phyloP scores from a whole-genome alignment of 352 stramenopile genomes.

The Pythium rhizo-oryzae region DNA sequence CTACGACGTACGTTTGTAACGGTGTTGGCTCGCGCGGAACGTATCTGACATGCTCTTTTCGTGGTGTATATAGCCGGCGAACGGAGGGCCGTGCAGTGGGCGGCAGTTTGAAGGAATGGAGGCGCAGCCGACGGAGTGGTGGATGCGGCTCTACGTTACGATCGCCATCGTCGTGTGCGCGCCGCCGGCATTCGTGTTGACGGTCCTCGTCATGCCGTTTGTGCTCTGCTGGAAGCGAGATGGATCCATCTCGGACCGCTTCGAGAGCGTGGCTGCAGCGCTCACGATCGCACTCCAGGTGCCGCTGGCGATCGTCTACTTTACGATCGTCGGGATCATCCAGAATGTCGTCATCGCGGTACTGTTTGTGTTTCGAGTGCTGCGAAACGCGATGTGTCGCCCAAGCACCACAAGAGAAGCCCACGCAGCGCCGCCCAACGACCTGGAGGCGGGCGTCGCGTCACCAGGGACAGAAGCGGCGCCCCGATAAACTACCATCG shows the following conservation, averaged over 20 bases:
- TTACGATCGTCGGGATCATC: not conserved
- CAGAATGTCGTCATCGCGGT: not conserved
- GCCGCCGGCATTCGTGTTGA: not conserved
- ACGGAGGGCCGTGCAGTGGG: not conserved
- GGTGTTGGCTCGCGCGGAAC: too few relatives aligned
- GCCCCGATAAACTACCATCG: too few relatives aligned
- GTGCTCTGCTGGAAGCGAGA: not conserved
- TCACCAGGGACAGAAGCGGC: not conserved
- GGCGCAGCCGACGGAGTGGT: not conserved
- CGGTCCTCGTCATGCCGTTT: not conserved
- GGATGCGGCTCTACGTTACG: not conserved
- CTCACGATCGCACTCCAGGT: constrained; percentile 16
- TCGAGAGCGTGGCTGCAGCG: constrained; percentile 7
- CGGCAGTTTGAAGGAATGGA: not conserved
- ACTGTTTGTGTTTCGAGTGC: not conserved
- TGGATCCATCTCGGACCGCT: not conserved
- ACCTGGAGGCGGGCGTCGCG: not conserved
- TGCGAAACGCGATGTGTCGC: not conserved
- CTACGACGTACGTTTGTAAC: constrained; percentile 41
- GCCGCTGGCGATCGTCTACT: not conserved
- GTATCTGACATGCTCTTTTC: not conserved
- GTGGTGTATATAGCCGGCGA: not conserved
- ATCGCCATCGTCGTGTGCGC: not conserved
- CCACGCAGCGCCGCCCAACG: not conserved
- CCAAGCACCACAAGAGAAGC: not conserved